Evolutionary conservation across 352 stramenopile species (phyloP).

Genomic region (Phytopythium kandeliae): DNA sequence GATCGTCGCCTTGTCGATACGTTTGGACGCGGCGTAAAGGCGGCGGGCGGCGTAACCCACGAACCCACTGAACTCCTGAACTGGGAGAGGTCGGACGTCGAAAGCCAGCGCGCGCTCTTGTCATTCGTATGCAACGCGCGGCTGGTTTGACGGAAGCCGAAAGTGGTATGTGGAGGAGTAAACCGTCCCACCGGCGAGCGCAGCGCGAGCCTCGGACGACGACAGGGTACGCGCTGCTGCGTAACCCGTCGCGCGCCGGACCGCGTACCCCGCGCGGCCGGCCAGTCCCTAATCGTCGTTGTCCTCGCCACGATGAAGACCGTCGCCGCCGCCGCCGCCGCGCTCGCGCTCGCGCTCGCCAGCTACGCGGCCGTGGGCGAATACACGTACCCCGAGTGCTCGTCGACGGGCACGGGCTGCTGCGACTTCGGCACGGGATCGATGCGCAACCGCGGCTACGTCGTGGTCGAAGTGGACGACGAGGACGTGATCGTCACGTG

Average conservation of each 20-base stretch:
- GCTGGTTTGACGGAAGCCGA: no score
- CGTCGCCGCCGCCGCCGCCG: slow-evolving; percentile 7
- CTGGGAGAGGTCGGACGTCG: background rate
- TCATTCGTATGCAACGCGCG: slow-evolving; percentile 1
- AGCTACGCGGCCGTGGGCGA: slow-evolving; percentile 4
- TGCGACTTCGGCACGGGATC: slow-evolving; percentile 42
- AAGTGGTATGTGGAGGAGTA: no score
- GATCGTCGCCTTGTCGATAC: no score
- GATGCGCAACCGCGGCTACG: slow-evolving; percentile 61
- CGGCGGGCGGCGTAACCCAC: no score
- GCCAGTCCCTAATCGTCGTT: no score
- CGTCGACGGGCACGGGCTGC: slow-evolving; percentile 31
- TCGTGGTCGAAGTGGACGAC: slow-evolving; percentile 36
- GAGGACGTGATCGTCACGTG: slow-evolving; percentile 63
- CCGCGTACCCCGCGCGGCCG: no score
- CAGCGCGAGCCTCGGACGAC: no score
- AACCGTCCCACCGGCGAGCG: no score
- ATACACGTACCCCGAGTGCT: slow-evolving; percentile 55
- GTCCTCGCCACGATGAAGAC: slow-evolving; percentile 19
- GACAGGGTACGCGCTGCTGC: no score
- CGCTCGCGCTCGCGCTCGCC: slow-evolving; percentile 17
- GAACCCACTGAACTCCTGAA: no score
- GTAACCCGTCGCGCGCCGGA: no score
- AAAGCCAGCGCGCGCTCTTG: background rate
- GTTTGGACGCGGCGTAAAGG: no score